These are phyloP conservation scores for Solanum tarijense DNA, from an alignment of 257 asterid species.

Conservation along the genomic window DNA sequence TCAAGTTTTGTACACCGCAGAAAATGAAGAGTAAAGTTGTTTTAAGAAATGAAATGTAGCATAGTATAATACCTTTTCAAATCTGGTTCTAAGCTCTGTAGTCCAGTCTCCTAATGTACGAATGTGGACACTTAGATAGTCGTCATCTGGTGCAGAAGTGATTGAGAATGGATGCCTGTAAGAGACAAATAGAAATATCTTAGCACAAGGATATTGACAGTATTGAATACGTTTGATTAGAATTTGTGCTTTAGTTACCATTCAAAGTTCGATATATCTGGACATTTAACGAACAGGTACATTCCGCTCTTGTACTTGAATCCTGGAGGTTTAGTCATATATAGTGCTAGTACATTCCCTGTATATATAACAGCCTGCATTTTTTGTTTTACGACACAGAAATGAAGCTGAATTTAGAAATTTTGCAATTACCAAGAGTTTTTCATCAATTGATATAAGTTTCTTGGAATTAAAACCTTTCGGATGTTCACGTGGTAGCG, in stretches of 20 bases:
- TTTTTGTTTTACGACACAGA: neutral
- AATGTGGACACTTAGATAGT: constrained; percentile 68
- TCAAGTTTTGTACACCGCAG: neutral
- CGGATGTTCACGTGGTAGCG: constrained; percentile 39
- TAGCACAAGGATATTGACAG: neutral
- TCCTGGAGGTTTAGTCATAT: constrained; percentile 76
- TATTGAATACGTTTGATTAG: neutral
- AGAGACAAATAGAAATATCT: neutral
- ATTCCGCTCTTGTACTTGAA: constrained; percentile 94
- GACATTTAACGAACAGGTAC: constrained; percentile 87
- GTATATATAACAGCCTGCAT: constrained; percentile 76
- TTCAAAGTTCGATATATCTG: constrained; percentile 63
- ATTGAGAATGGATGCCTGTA: constrained; percentile 93
- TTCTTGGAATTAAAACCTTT: constrained; percentile 30
- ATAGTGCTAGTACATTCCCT: constrained; percentile 75
- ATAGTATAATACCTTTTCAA: constrained; percentile 40
- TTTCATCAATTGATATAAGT: neutral
- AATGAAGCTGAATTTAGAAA: neutral
- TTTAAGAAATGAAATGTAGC: neutral
- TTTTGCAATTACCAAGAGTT: neutral
- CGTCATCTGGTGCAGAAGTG: constrained; percentile 92
- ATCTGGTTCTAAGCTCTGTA: constrained; percentile 53
- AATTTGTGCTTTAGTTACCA: constrained; percentile 33
- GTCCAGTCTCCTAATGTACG: constrained; percentile 94
- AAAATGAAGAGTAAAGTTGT: neutral